These are phyloP conservation scores for Bothia castanella DNA, from an alignment of 1,284 basidiomycete species.

Conservation along the genomic window DNA sequence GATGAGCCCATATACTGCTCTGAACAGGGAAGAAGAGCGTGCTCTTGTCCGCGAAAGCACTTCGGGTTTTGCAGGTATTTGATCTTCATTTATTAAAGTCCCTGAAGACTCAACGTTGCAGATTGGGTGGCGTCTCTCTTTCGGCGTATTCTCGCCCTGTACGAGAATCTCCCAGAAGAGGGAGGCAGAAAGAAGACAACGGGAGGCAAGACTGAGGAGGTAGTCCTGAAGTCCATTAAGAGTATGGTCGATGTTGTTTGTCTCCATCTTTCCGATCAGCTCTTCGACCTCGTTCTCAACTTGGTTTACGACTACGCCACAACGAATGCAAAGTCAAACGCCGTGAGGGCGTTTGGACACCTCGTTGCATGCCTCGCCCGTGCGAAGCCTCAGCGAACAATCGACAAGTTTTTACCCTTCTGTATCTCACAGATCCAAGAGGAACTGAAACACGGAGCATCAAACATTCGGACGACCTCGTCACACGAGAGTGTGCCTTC, in stretches of 20 bases:
- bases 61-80: slow-evolving; percentile 68
- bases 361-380: slow-evolving; percentile 85
- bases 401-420: slow-evolving; percentile 78
- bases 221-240: slow-evolving; percentile 78
- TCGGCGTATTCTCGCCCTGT: slow-evolving; percentile 80
- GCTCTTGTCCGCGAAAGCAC: slow-evolving; percentile 74
- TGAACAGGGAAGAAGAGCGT: slow-evolving; percentile 71
- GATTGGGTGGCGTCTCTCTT: slow-evolving; percentile 92
- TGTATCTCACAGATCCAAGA: slow-evolving; percentile 79
- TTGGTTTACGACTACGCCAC: slow-evolving; percentile 86
- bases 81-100: slow-evolving; percentile 12
- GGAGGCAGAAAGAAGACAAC: slow-evolving; percentile 77
- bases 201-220: slow-evolving; percentile 85
- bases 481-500: slow-evolving; percentile 77
- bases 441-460: slow-evolving; percentile 89
- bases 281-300: slow-evolving; percentile 85
- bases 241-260: slow-evolving; percentile 84
- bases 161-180: slow-evolving; percentile 93
- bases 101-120: slow-evolving; percentile 24
- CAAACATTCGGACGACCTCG: slow-evolving; percentile 87
- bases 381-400: slow-evolving; percentile 72
- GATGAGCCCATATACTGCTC: slow-evolving; percentile 42
- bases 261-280: slow-evolving; percentile 80
- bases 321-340: slow-evolving; percentile 83
- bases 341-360: slow-evolving; percentile 87